Evolutionary conservation across 1,284 basidiomycete species (phyloP).

Genomic region (Ceratorhiza oryzae-sativae): DNA sequence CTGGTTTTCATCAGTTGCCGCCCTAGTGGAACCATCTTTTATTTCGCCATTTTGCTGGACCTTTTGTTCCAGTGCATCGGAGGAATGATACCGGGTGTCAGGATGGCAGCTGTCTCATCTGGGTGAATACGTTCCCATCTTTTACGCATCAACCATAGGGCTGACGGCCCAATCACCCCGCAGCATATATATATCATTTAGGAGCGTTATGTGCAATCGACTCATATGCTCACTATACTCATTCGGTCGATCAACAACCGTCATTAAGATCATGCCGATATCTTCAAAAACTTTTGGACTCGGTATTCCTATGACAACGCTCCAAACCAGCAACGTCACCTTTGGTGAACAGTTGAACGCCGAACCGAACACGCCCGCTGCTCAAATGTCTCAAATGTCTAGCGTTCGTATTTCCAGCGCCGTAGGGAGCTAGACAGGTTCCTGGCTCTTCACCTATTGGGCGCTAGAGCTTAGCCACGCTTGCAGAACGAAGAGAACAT

Average conservation of each 20-base stretch:
- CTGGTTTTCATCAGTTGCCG: neutral
- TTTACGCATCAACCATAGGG: neutral
- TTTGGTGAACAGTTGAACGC: neutral
- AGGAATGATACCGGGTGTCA: neutral
- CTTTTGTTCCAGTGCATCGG: neutral
- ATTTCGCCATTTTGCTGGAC: neutral
- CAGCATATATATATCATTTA: neutral
- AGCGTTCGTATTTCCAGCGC: no score
- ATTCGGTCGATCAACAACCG: neutral
- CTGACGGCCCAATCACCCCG: neutral
- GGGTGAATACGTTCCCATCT: neutral
- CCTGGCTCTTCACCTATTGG: no score
- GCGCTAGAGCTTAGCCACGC: no score
- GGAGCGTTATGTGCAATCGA: constrained; percentile 19
- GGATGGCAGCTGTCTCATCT: neutral
- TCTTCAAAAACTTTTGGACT: neutral
- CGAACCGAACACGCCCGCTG: no score
- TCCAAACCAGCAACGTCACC: neutral
- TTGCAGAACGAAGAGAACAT: no score
- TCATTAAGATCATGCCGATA: neutral
- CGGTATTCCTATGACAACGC: neutral
- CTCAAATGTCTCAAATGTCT: no score
- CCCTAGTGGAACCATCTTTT: neutral
- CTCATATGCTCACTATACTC: constrained; percentile 19
- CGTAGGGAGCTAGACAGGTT: no score